Conservation (phyloP, 116 monocot species). For the Dioscorea cayenensis region DNA sequence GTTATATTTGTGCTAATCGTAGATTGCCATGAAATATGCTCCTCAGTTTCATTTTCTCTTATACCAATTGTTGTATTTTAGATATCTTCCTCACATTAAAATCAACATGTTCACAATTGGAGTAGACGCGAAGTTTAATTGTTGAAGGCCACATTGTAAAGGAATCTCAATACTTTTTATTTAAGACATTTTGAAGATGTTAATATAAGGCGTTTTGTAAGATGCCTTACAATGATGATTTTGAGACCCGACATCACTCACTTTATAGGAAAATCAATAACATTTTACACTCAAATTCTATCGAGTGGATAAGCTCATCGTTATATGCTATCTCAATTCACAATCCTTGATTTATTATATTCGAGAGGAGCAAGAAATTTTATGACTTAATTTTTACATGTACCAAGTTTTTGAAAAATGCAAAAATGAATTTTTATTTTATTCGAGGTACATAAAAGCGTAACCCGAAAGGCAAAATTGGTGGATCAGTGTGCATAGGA, state of each 20-base stretch:
- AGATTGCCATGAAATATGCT: neutral
- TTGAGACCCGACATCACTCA: neutral
- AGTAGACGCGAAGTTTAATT: conserved; percentile 6
- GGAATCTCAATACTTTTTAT: conserved; percentile 11
- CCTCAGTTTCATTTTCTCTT: too few species aligned
- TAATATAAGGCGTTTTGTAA: neutral
- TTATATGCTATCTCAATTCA: neutral
- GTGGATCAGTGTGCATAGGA: too few species aligned
- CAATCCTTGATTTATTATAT: too few species aligned
- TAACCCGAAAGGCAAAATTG: too few species aligned
- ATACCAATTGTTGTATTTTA: neutral
- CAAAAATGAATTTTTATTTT: too few species aligned
- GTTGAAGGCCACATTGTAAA: conserved; percentile 2
- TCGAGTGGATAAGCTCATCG: neutral
- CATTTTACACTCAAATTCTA: neutral
- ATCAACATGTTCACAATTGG: conserved; percentile 1
- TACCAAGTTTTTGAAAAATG: too few species aligned
- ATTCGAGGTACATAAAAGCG: too few species aligned
- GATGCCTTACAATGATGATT: neutral
- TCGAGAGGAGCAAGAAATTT: too few species aligned
- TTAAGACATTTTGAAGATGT: neutral
- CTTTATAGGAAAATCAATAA: neutral
- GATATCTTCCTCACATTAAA: too few species aligned
- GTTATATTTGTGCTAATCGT: neutral
- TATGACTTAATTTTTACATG: too few species aligned